Evolutionary conservation across 2,329 filamentous ascomycete species (phyloP), one percentile per base, ranked within the genome.

Genomic region (Monilinia vaccinii-corymbosi): DNA sequence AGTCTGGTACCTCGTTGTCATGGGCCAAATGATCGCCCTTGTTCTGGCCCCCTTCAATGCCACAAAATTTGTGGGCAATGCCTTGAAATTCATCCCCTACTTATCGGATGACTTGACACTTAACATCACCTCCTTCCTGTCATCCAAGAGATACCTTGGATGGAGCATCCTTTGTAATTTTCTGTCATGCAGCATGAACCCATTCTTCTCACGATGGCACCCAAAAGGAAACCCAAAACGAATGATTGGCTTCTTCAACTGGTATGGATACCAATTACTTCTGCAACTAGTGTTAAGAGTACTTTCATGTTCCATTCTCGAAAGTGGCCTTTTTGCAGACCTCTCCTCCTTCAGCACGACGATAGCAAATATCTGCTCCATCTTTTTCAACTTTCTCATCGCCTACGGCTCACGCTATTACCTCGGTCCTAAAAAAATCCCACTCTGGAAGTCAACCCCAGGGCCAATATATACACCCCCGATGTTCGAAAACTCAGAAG

Each of bases 171-270:
- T 73, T 56, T 72, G 78, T 14, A 80, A 79, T 40, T 64, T 83
- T 3, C 66, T 79, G 21, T 79, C 83, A 3, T 72, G 80, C 14
- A 87, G 83, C 79, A 89, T 87, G 87, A 89, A 89, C 63, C 85
- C 85, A 0, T 80, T 80, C 61, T 81, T 88, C 64, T 78, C 81
- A 38, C 78, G 51, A 44, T 55, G 51, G 51, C 25, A 55, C 23
- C 51, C 51, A 55, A 85, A 66, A 81, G 79, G 4, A 75, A 78
- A 38, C 69, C 81, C 77, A 32, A 79, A 75, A 63, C 84, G 81
- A 60, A 76, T 89, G 36, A 70, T 79, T 3, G 85, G 86, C 0
- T 78, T 89, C 14, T 75, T 77, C 4, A 78, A 82, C 56, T 88
- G 88, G 79, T 89, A 89, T 69, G 78, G 77, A 1, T 81, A 86